These are phyloP conservation scores for Flaveria trinervia DNA, from an alignment of 129 eudicot species.

Conservation along the genomic window DNA sequence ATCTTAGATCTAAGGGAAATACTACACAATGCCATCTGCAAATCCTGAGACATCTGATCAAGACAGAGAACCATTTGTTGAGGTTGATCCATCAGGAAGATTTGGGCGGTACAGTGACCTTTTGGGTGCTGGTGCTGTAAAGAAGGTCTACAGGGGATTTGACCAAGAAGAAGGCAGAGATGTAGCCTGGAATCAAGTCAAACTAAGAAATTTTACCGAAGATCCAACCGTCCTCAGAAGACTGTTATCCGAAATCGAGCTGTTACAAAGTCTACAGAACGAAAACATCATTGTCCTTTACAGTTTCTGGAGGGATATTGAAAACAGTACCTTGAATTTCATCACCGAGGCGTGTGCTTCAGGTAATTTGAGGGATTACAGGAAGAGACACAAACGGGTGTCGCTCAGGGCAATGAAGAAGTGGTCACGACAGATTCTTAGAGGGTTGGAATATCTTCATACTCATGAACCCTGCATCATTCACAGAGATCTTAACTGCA, in stretches of 20 bases:
- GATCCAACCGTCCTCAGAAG: constrained; percentile 54
- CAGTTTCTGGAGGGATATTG: constrained; percentile 40
- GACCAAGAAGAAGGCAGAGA: constrained; percentile 73
- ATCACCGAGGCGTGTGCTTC: too few relatives aligned
- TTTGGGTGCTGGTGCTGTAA: too few relatives aligned
- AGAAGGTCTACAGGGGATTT: constrained; percentile 39
- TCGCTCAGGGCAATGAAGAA: constrained; percentile 67
- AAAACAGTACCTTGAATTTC: too few relatives aligned
- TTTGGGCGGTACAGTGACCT: too few relatives aligned
- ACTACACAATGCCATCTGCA: constrained; percentile 48
- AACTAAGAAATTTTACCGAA: constrained; percentile 46
- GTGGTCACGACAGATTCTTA: constrained; percentile 71
- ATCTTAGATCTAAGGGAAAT: neutral
- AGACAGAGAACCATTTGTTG: too few relatives aligned
- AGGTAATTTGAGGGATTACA: constrained; percentile 39
- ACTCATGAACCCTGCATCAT: constrained; percentile 47
- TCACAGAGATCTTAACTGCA: too few relatives aligned
- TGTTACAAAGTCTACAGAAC: constrained; percentile 50
- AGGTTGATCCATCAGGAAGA: too few relatives aligned
- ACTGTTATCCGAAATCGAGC: constrained; percentile 51
- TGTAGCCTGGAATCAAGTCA: constrained; percentile 80
- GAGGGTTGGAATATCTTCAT: constrained; percentile 73
- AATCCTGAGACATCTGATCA: constrained; percentile 27
- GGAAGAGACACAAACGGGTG: constrained; percentile 65
- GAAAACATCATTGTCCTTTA: constrained; percentile 66